Evolutionary conservation across 176 grass and related monocot species (phyloP).

Genomic region (Leersia perrieri): DNA sequence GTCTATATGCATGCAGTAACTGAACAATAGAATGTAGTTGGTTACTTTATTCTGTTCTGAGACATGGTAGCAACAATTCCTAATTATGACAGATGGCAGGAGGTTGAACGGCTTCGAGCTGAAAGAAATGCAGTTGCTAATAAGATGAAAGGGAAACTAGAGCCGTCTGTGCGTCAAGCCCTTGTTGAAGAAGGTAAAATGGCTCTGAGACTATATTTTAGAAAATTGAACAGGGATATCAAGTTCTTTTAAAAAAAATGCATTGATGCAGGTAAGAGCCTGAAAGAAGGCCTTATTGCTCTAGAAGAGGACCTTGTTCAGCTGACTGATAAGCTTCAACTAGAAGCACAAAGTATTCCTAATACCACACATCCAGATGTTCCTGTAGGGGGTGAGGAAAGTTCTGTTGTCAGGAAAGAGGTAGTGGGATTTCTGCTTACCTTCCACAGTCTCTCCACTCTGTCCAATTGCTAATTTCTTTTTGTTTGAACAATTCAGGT

Average conservation of each 20-base stretch:
- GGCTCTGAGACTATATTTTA: neutral
- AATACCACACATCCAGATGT: constrained; percentile 87
- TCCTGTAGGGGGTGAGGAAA: constrained; percentile 76
- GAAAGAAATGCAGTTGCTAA: constrained; percentile 91
- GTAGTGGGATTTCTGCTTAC: constrained; percentile 40
- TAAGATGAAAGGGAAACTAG: constrained; percentile 96
- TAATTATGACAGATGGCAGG: constrained; percentile 97
- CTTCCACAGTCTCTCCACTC: neutral
- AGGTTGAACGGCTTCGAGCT: constrained; percentile 86
- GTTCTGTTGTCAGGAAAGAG: constrained; percentile 74
- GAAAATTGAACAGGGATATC: constrained; percentile 1
- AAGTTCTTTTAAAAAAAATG: constrained; percentile 13
- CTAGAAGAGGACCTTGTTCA: constrained; percentile 90
- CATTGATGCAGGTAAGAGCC: constrained; percentile 65
- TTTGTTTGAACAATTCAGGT: constrained; percentile 51
- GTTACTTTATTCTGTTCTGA: constrained; percentile 26
- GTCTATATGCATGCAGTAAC: neutral
- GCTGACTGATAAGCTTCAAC: constrained; percentile 77
- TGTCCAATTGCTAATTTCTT: constrained; percentile 20
- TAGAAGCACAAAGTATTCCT: constrained; percentile 91
- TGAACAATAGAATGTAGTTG: constrained; percentile 14
- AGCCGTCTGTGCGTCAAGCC: constrained; percentile 73
- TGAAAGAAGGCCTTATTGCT: constrained; percentile 83
- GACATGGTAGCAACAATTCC: constrained; percentile 57
- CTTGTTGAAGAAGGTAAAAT: constrained; percentile 90